phyloP scores from a whole-genome alignment of 305 asterid genomes.

The Fraxinus dipetala region DNA sequence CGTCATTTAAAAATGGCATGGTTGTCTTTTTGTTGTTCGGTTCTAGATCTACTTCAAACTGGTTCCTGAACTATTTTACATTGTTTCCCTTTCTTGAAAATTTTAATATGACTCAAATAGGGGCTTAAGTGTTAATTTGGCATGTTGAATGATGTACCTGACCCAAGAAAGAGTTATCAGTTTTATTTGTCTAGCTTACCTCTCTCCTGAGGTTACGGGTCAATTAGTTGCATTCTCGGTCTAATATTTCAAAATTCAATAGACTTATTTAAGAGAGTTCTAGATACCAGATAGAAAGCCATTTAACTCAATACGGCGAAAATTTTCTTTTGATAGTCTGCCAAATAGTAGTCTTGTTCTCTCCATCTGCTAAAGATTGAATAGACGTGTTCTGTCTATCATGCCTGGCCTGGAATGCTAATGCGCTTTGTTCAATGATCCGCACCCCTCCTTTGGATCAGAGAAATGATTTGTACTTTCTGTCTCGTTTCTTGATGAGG shows the following conservation, averaged over 20 bases:
- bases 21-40: neutral
- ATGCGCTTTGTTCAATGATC: neutral
- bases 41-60: neutral
- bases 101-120: too few relatives aligned
- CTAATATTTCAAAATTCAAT: neutral
- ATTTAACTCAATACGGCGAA: neutral
- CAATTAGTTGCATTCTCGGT: neutral
- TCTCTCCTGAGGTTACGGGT: neutral
- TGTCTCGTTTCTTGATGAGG: neutral
- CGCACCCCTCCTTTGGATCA: neutral
- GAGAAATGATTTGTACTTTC: neutral
- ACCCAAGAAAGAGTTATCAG: neutral
- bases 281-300: neutral
- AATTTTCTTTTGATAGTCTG: neutral
- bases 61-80: neutral
- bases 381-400: neutral
- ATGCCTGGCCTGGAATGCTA: neutral
- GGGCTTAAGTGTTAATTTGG: neutral
- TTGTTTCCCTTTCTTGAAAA: neutral
- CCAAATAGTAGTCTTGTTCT: neutral
- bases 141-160: neutral
- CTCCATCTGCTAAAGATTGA: neutral
- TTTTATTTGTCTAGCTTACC: neutral
- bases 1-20: neutral
- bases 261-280: neutral